Evolutionary conservation across 176 grass and related monocot species (phyloP).

Genomic region (Paspalum vaginatum): DNA sequence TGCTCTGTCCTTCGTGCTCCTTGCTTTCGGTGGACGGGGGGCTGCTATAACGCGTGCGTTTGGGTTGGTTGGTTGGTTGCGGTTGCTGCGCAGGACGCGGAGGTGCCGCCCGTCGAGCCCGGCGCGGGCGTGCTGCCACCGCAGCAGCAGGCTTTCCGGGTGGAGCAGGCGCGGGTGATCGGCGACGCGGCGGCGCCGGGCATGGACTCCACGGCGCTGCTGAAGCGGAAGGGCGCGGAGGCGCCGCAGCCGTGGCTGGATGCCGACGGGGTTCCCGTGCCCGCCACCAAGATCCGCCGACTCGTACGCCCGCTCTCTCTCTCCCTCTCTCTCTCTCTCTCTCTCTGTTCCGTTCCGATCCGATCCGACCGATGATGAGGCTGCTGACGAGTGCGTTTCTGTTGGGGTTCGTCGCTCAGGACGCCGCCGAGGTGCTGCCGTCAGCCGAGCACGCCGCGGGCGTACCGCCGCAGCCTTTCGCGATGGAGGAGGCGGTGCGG

Average conservation of each 20-base stretch:
- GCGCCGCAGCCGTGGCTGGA: slow-evolving; percentile 19
- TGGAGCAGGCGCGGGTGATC: not conserved
- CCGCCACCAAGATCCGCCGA: slow-evolving; percentile 28
- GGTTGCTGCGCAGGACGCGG: not conserved
- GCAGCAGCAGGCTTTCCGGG: not conserved
- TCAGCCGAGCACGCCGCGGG: not conserved
- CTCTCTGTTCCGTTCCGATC: not conserved
- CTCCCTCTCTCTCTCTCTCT: not conserved
- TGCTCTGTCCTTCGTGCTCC: too few relatives aligned
- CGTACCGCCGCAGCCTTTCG: not conserved
- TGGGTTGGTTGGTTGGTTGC: not conserved
- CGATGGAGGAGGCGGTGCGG: not conserved
- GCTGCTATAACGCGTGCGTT: not conserved
- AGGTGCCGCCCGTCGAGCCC: not conserved
- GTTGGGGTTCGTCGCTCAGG: not conserved
- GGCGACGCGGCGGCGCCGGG: not conserved
- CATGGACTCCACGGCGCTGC: slow-evolving; percentile 9
- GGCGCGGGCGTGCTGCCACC: not conserved
- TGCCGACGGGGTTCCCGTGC: slow-evolving; percentile 1
- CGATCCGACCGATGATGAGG: not conserved
- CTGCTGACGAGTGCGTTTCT: not conserved
- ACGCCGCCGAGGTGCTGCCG: slow-evolving; percentile 1
- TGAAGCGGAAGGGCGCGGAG: slow-evolving; percentile 33
- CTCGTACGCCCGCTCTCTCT: not conserved
- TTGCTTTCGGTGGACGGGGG: too few relatives aligned